Base-by-base conservation (phyloP, 495 filamentous ascomycete genomes). In the Penicillium cinerascens region DNA sequence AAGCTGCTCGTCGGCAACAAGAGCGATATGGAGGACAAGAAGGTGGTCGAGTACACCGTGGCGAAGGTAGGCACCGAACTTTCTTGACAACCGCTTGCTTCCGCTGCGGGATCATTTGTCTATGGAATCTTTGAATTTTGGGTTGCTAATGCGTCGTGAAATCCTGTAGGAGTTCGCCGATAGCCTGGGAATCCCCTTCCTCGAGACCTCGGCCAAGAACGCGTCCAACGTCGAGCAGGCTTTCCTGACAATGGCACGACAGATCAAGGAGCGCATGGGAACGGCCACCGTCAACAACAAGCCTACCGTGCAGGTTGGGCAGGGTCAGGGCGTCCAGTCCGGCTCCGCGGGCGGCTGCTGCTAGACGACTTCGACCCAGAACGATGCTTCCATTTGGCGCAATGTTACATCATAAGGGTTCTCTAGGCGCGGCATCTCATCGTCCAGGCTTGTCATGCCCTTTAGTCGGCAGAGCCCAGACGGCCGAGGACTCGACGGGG, bases 11-110 rank as follows among this genome's bases (percentile, higher is more conserved):
- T 98, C 49, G 93, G 93, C 63, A 98, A 98, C 85, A 98, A 98
- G 86, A 95, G 89, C 72, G 93, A 98, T 88, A 97, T 98, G 89
- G 84, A 93, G 59, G 93, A 98, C 75, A 97, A 98, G 87, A 98
- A 97, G 79, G 95, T 97, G 9, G 93, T 98, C 37, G 95, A 97
- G 69, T 97, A 98, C 82, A 96, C 91, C 52, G 95, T 97, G 57
- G 93, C 95, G 46, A 98, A 98, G 89, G 93, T 97, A 73, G 21
- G 78, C 64, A 23, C 27, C 10, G 7, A 37, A 37, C 15, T 16
- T 11, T 20, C 18, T 23, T 23, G 27, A 11, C 29, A 33, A 1
- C 29, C 8, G 11, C 29, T 33, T 33, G 29, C 8, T 13, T 13
- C 13, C 6, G 0, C 3, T 3, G 3, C 13, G 0, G 16, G 18